Conservation (phyloP, 2,329 filamentous ascomycete genomes). For the Cucurbitaria berberidis region DNA sequence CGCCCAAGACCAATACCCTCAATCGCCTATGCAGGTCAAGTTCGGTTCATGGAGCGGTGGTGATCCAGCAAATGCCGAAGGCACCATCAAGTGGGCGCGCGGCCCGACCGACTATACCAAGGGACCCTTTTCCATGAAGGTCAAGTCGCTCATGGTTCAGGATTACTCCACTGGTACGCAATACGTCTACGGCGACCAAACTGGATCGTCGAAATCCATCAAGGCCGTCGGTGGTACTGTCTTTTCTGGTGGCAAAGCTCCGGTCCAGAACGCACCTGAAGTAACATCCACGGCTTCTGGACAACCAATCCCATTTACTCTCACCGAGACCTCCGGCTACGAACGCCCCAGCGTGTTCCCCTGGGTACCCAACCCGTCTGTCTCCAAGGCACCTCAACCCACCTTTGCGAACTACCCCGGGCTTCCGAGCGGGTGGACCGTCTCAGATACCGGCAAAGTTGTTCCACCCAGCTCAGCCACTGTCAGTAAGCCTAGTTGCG, state of each 20-base stretch:
- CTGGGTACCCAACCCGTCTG: slow-evolving; percentile 66
- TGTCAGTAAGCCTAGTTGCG: slow-evolving; percentile 63
- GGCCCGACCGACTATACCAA: slow-evolving; percentile 82
- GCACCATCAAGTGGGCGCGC: slow-evolving; percentile 89
- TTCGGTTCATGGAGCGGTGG: slow-evolving; percentile 93
- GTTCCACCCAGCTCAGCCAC: slow-evolving; percentile 72
- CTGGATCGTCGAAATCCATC: slow-evolving; percentile 83
- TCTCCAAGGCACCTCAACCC: slow-evolving; percentile 56
- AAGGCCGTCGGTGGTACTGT: slow-evolving; percentile 77
- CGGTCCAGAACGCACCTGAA: slow-evolving; percentile 64
- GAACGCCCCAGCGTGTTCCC: slow-evolving; percentile 57
- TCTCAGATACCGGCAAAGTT: slow-evolving; percentile 79
- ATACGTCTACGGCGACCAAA: slow-evolving; percentile 81
- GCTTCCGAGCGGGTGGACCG: slow-evolving; percentile 81
- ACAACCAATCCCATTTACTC: slow-evolving; percentile 70
- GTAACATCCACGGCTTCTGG: slow-evolving; percentile 67
- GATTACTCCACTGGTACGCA: slow-evolving; percentile 92
- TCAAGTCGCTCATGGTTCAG: slow-evolving; percentile 75
- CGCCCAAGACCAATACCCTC: slow-evolving; percentile 82
- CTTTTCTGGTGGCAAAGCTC: slow-evolving; percentile 64
- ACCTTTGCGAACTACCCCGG: slow-evolving; percentile 58
- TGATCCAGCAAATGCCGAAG: slow-evolving; percentile 76
- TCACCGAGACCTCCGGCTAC: slow-evolving; percentile 64
- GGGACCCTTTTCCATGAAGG: slow-evolving; percentile 85
- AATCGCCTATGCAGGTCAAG: slow-evolving; percentile 94